These are phyloP conservation scores for Kodamaea kaohsiungensis DNA, from an alignment of 805 yeast species.

Conservation along the genomic window DNA sequence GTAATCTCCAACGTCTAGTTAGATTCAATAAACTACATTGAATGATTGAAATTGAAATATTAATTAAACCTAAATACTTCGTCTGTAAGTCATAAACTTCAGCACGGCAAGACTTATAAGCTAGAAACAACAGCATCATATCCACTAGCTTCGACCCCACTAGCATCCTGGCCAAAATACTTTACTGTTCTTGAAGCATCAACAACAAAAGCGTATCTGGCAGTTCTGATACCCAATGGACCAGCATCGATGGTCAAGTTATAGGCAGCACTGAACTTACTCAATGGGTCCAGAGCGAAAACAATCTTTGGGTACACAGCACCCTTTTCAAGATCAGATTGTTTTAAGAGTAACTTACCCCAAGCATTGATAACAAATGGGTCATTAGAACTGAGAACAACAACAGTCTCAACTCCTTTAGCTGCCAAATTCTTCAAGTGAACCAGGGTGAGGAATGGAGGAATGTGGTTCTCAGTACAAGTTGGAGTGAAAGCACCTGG, in stretches of 20 bases:
- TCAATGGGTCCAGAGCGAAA: conserved; percentile 44
- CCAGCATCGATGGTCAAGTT: conserved; percentile 36
- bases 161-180: conserved; percentile 38
- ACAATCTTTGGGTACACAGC: conserved; percentile 24
- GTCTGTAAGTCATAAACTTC: no score
- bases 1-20: no score
- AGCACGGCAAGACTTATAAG: conserved; percentile 25
- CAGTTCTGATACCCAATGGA: conserved; percentile 39
- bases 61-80: no score
- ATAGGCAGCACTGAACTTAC: conserved; percentile 30
- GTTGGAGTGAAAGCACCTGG: conserved; percentile 50
- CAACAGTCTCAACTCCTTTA: conserved; percentile 31
- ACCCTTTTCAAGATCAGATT: conserved; percentile 15
- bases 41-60: no score
- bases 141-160: conserved; percentile 37
- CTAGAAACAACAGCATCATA: conserved; percentile 41
- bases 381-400: conserved; percentile 43
- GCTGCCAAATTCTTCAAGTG: conserved; percentile 28
- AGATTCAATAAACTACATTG: no score
- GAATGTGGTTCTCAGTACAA: conserved; percentile 46
- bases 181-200: conserved; percentile 26
- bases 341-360: conserved; percentile 41
- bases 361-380: conserved; percentile 47
- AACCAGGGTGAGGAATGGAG: conserved; percentile 29
- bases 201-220: conserved; percentile 41